Conservation (phyloP, 768 basidiomycete species). For the Tylopilus plumbeoviolaceoides region DNA sequence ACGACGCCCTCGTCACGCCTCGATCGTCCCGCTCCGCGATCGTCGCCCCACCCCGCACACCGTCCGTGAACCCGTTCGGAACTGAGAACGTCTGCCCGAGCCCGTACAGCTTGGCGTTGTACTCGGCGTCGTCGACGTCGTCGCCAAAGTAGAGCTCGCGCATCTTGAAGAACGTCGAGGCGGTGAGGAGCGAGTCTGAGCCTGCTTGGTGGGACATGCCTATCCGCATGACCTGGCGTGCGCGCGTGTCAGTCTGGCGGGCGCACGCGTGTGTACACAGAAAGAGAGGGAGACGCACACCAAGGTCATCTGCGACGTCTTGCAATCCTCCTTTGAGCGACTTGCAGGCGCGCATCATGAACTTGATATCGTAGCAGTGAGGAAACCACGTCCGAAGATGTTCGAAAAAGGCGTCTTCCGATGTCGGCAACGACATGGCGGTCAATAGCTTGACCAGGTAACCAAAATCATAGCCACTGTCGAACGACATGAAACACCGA, state of each 20-base stretch:
- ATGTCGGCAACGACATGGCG: conserved; percentile 77
- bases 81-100: conserved; percentile 75
- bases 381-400: conserved; percentile 91
- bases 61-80: conserved; percentile 63
- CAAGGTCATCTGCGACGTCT: conserved; percentile 93
- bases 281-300: conserved; percentile 51
- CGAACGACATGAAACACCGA: not conserved
- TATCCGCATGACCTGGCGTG: conserved; percentile 77
- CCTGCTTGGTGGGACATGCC: conserved; percentile 94
- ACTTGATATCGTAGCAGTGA: conserved; percentile 95
- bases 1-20: conserved; percentile 32
- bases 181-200: conserved; percentile 92
- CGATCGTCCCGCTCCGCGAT: conserved; percentile 79
- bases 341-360: conserved; percentile 86
- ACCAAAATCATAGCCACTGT: conserved; percentile 97
- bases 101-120: conserved; percentile 80
- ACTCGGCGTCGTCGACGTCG: conserved; percentile 78
- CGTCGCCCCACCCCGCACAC: conserved; percentile 68
- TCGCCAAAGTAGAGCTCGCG: conserved; percentile 88
- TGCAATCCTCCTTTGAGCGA: conserved; percentile 83
- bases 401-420: conserved; percentile 88
- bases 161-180: conserved; percentile 95
- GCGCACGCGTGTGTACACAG: not conserved
- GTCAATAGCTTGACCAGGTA: conserved; percentile 95
- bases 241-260: not conserved